Base-by-base conservation (phyloP, 345 rosid genomes). In the Brassica cretica region DNA sequence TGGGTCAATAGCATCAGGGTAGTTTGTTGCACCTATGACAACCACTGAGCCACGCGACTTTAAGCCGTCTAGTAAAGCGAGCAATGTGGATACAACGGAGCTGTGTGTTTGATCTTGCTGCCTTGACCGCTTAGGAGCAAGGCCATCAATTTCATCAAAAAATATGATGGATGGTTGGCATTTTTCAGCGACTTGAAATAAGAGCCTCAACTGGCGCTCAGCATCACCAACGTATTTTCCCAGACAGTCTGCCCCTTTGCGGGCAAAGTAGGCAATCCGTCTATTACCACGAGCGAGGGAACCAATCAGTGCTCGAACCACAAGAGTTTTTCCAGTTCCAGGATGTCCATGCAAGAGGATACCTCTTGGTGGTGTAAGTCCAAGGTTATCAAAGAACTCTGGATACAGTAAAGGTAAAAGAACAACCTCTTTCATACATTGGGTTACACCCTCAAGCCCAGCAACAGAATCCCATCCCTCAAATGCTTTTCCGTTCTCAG, bases 171-270 rank as follows among this genome's bases (percentile, higher is more conserved):
- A 95, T 72, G 98, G 98, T 81, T 93, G 99, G 76, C 99, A 91
- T 80, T 80, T 91, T 84, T 95, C 99, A 66, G 99, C 99, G 71
- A 95, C 98, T 89, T 95, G 99, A 84, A 95, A 95, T 88, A 95
- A 85, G 71, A 95, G 98, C 75, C 99, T 89, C 59, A 95, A 85
- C 87, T 95, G 99, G 32, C 99, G 96, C 84, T 93, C 99, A 49
- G 99, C 96, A 87, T 95, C 99, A 81, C 99, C 98, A 75, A 95
- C 99, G 77, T 95, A 95, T 86, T 95, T 95, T 73, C 99, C 99
- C 72, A 95, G 84, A 87, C 99, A 95, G 81, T 95, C 99, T 41
- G 99, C 97, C 83, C 99, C 99, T 82, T 95, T 95, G 66, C 99
- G 88, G 44, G 99, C 98, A 85, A 95, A 95, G 85, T 95, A 95